Conservation (phyloP, 148 eudicot genomes). For the Gaultheria prostrata region DNA sequence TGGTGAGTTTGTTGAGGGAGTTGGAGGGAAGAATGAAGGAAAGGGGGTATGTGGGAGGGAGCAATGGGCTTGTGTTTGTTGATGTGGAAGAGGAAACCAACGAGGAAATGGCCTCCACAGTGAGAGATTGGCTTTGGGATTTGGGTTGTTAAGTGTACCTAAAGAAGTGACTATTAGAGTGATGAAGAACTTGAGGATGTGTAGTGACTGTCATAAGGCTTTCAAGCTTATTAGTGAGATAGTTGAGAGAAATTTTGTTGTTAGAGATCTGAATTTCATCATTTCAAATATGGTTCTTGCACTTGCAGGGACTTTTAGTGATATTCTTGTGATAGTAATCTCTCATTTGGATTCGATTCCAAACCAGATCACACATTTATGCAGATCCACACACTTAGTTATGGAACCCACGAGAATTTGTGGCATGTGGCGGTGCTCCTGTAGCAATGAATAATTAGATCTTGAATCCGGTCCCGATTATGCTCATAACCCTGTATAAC, state of each 20-base stretch:
- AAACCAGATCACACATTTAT: too few species aligned
- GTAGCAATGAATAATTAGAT: too few species aligned
- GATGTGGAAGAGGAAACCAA: slow-evolving; percentile 66
- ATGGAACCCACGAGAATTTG: too few species aligned
- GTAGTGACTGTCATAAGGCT: slow-evolving; percentile 64
- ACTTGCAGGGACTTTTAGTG: slow-evolving; percentile 67
- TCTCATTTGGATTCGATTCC: neutral
- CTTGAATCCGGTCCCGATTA: too few species aligned
- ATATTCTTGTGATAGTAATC: slow-evolving; percentile 2
- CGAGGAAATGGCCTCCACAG: slow-evolving; percentile 61
- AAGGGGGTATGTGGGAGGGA: slow-evolving; percentile 50
- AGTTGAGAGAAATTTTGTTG: slow-evolving; percentile 59
- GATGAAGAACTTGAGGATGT: slow-evolving; percentile 67
- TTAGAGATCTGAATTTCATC: slow-evolving; percentile 74
- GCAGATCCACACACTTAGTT: too few species aligned
- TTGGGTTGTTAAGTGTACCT: slow-evolving; percentile 50
- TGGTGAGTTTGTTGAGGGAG: slow-evolving; percentile 43
- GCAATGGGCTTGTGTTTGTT: slow-evolving; percentile 42
- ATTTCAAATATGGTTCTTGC: slow-evolving; percentile 57
- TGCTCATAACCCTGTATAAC: too few species aligned
- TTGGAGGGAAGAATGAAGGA: slow-evolving; percentile 58
- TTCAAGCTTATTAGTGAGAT: slow-evolving; percentile 63
- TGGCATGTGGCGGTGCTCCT: too few species aligned
- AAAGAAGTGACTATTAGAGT: slow-evolving; percentile 58
- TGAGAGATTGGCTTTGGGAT: slow-evolving; percentile 62